Conservation (phyloP, 345 rosid genomes). For the Citrus hindsii region DNA sequence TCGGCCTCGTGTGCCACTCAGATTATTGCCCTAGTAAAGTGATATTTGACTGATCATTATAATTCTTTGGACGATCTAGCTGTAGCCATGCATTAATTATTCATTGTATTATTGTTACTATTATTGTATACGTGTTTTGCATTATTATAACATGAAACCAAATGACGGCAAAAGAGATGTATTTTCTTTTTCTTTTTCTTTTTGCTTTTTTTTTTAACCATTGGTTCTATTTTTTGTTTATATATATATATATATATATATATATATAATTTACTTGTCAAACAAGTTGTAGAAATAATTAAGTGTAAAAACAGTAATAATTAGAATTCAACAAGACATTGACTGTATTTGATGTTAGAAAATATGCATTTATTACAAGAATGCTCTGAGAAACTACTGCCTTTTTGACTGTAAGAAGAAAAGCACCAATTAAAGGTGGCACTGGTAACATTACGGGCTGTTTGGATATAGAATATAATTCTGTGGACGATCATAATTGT, state of each 20-base stretch:
- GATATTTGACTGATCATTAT: constrained; percentile 33
- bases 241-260: neutral
- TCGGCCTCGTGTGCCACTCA: constrained; percentile 41
- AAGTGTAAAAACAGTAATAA: neutral
- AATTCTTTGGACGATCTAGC: constrained; percentile 17
- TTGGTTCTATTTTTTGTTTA: neutral
- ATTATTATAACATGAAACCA: constrained; percentile 16
- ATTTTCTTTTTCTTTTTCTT: no score
- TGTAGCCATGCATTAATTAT: constrained; percentile 11
- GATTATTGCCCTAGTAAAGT: constrained; percentile 27
- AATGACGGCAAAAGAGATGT: neutral
- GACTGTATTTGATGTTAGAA: constrained; percentile 1
- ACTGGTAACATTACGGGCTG: neutral
- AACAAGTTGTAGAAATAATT: neutral
- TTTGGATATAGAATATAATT: neutral
- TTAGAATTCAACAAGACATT: constrained; percentile 9
- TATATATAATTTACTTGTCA: neutral
- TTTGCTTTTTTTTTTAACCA: no score
- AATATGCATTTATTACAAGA: constrained; percentile 14
- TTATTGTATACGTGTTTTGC: constrained; percentile 14
- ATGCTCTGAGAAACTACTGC: neutral
- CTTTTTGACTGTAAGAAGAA: neutral
- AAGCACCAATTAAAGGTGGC: neutral
- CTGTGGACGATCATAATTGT: neutral
- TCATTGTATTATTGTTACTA: neutral